phyloP scores from a whole-genome alignment of 2,329 filamentous ascomycete species.

The Stachybotrys echinatus region DNA sequence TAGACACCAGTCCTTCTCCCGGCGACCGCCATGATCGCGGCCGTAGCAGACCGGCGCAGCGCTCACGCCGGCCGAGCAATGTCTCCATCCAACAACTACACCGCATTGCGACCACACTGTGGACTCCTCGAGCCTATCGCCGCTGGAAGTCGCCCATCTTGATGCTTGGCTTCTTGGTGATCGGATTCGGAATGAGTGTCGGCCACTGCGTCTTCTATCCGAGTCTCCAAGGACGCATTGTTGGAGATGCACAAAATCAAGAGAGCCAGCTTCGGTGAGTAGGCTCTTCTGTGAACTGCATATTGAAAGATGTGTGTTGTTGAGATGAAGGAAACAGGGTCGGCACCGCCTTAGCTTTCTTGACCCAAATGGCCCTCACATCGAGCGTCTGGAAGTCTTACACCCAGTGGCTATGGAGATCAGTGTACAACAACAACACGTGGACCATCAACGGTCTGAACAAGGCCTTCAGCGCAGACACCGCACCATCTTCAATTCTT shows the following conservation, averaged over 20 bases:
- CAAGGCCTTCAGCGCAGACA: constrained; percentile 3
- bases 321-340: too few species aligned
- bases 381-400: constrained; percentile 5
- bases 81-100: neutral
- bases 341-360: neutral
- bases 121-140: neutral
- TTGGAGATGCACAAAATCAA: neutral
- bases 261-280: neutral
- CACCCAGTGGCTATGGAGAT: constrained; percentile 6
- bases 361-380: constrained; percentile 3
- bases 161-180: neutral
- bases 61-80: neutral
- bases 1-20: neutral
- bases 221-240: neutral
- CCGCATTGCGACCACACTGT: neutral
- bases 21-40: neutral
- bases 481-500: neutral
- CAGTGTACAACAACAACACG: constrained; percentile 1
- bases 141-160: neutral
- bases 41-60: too few species aligned
- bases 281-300: neutral
- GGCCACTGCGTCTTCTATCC: neutral
- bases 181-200: neutral
- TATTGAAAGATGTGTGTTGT: too few species aligned
- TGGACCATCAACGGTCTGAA: constrained; percentile 6